phyloP scores from a whole-genome alignment of 2,329 filamentous ascomycete genomes.

The Colletotrichum eleusines region DNA sequence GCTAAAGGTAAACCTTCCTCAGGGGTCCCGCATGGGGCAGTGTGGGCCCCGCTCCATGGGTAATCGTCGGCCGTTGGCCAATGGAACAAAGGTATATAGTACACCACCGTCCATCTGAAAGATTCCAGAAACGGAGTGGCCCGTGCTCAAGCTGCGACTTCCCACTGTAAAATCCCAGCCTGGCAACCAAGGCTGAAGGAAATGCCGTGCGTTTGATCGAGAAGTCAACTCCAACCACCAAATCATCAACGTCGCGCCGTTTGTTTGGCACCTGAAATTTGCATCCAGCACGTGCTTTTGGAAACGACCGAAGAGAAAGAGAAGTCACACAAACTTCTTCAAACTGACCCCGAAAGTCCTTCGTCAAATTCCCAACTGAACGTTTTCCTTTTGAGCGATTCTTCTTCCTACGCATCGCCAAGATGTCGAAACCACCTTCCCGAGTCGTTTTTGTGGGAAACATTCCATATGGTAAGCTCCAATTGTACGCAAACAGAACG shows the following conservation, averaged over 20 bases:
- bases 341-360: background rate
- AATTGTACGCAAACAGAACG: no score
- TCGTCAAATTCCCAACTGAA: background rate
- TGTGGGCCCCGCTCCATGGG: conserved; percentile 16
- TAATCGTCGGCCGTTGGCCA: conserved; percentile 35
- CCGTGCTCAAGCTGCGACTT: conserved; percentile 37
- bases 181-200: conserved; percentile 33
- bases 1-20: conserved; percentile 30
- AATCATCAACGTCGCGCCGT: conserved; percentile 7
- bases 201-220: conserved; percentile 6
- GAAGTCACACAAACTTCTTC: no score
- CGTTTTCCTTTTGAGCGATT: background rate
- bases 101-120: conserved; percentile 15
- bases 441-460: conserved; percentile 88
- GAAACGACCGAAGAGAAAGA: background rate
- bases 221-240: conserved; percentile 5
- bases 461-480: conserved; percentile 78
- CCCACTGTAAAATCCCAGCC: conserved; percentile 41
- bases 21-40: conserved; percentile 37
- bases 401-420: conserved; percentile 46
- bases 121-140: conserved; percentile 18
- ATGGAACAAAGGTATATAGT: conserved; percentile 20
- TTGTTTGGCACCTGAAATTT: background rate
- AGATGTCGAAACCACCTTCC: conserved; percentile 81
- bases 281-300: background rate